Conservation (phyloP, 495 filamentous ascomycete species). For the Barbatosphaeria neglecta region DNA sequence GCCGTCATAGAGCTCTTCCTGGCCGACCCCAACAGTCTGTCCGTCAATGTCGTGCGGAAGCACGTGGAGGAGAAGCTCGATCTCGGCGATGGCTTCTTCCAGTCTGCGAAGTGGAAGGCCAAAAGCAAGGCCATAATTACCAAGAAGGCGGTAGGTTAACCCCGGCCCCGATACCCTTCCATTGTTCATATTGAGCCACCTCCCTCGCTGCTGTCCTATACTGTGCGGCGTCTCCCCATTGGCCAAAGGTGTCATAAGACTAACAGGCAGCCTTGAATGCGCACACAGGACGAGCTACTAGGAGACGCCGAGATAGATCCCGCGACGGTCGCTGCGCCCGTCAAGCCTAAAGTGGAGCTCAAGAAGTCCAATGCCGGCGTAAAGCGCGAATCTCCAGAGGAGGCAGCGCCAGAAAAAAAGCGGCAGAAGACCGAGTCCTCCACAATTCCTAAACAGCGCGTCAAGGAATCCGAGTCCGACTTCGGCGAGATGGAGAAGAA, state of each 20-base stretch:
- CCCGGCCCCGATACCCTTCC: too few species aligned
- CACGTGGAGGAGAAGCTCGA: conserved; percentile 52
- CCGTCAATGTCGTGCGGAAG: conserved; percentile 62
- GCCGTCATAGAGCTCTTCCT: conserved; percentile 46
- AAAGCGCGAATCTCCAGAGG: conserved; percentile 19
- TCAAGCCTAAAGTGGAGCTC: conserved; percentile 7
- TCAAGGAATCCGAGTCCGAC: conserved; percentile 20
- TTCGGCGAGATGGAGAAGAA: conserved; percentile 17
- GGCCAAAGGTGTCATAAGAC: neutral
- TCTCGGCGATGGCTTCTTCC: conserved; percentile 62
- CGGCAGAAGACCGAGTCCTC: conserved; percentile 20
- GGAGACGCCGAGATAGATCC: conserved; percentile 12
- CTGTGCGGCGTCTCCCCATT: too few species aligned
- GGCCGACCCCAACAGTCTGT: conserved; percentile 52
- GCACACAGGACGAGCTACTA: conserved; percentile 3
- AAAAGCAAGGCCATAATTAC: conserved; percentile 65
- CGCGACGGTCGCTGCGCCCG: conserved; percentile 2
- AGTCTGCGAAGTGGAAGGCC: conserved; percentile 59
- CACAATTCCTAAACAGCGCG: conserved; percentile 12
- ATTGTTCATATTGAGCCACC: too few species aligned
- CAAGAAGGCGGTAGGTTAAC: conserved; percentile 51
- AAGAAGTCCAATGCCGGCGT: conserved; percentile 12
- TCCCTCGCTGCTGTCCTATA: too few species aligned
- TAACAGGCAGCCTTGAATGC: neutral
- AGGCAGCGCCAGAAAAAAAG: conserved; percentile 13